phyloP scores from a whole-genome alignment of 2,329 filamentous ascomycete species.

The Chaetomium strumarium region DNA sequence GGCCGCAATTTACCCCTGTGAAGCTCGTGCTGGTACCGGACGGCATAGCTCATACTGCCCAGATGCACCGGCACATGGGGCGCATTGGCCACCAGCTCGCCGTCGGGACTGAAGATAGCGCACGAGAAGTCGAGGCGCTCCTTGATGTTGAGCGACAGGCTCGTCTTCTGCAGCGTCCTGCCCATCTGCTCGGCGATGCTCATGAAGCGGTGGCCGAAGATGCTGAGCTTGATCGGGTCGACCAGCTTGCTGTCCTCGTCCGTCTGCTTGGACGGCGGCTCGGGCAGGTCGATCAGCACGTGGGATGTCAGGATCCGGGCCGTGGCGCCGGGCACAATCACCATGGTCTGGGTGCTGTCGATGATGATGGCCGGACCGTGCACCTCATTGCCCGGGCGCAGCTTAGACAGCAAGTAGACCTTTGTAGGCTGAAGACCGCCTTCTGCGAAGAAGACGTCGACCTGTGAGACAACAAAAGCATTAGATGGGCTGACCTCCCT shows the following conservation, averaged over 20 bases:
- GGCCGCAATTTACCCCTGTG: constrained; percentile 73
- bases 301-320: constrained; percentile 80
- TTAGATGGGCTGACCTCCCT: too few species aligned
- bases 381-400: constrained; percentile 66
- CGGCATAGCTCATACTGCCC: constrained; percentile 80
- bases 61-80: constrained; percentile 78
- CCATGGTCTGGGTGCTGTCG: constrained; percentile 85
- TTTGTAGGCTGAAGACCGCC: constrained; percentile 71
- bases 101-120: constrained; percentile 69
- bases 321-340: constrained; percentile 71
- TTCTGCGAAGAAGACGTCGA: constrained; percentile 66
- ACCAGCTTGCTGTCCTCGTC: constrained; percentile 41
- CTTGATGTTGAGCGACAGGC: constrained; percentile 74
- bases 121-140: constrained; percentile 80
- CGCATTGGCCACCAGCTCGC: constrained; percentile 73
- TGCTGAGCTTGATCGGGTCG: constrained; percentile 70
- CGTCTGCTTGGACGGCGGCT: constrained; percentile 18
- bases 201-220: constrained; percentile 81
- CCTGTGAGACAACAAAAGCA: too few species aligned
- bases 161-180: constrained; percentile 70
- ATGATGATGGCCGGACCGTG: constrained; percentile 79
- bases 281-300: constrained; percentile 78
- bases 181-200: constrained; percentile 84
- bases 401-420: constrained; percentile 73
- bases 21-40: constrained; percentile 70